Evolutionary conservation across 345 rosid species (phyloP).

Genomic region (Eucalyptus victrix): DNA sequence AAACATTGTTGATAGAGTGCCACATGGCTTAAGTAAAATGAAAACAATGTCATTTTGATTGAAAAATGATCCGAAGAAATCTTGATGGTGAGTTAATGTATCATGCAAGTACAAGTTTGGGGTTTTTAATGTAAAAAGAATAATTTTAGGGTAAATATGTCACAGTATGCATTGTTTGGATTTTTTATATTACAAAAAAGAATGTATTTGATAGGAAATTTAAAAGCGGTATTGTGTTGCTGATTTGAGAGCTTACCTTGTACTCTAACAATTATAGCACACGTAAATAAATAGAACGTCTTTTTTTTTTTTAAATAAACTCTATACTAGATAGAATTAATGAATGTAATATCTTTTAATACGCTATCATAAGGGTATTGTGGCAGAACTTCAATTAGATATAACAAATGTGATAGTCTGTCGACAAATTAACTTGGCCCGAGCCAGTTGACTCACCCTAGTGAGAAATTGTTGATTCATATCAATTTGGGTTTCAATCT

Average conservation of each 20-base stretch:
- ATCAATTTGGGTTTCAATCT: not conserved
- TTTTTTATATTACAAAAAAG: too few relatives aligned
- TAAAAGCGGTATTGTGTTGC: not conserved
- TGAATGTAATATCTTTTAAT: too few relatives aligned
- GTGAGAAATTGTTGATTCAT: not conserved
- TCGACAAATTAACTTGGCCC: not conserved
- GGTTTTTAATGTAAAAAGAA: too few relatives aligned
- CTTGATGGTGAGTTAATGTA: not conserved
- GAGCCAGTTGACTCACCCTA: accelerated
- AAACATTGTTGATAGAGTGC: not conserved
- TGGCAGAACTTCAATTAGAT: not conserved
- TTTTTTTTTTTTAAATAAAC: too few relatives aligned
- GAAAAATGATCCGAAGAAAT: too few relatives aligned
- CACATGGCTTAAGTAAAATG: too few relatives aligned
- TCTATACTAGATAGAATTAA: too few relatives aligned
- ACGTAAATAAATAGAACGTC: not conserved
- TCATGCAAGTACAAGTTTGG: not conserved
- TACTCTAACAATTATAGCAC: not conserved
- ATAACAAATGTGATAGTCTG: not conserved
- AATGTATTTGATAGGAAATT: not conserved
- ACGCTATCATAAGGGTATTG: not conserved
- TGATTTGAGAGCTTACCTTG: not conserved
- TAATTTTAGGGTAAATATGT: too few relatives aligned
- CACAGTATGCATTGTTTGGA: accelerated
- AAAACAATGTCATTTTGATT: too few relatives aligned